Conservation (phyloP, 345 rosid genomes). For the Capsella bursapastoris region DNA sequence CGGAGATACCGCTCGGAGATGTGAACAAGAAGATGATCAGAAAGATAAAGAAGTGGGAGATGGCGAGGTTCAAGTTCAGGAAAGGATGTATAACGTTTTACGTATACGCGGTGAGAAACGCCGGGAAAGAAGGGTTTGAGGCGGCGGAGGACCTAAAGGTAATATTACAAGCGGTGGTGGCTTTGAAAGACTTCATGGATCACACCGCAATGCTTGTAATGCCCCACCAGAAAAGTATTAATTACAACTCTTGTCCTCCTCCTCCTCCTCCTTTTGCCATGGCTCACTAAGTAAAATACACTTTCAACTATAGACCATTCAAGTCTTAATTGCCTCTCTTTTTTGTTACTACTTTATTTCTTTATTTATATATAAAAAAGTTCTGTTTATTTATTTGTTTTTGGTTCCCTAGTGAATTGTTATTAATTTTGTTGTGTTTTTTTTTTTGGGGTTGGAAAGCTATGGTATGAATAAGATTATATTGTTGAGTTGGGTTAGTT, state of each 20-base stretch:
- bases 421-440: slow-evolving; percentile 16
- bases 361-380: not conserved
- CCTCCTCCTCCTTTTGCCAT: slow-evolving; percentile 59
- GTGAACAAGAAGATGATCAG: slow-evolving; percentile 86
- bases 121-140: slow-evolving; percentile 62
- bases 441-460: not conserved
- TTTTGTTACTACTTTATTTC: not conserved
- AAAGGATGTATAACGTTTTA: slow-evolving; percentile 98
- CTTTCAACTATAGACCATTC: not conserved
- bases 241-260: slow-evolving; percentile 47
- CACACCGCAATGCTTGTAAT: slow-evolving; percentile 93
- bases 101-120: slow-evolving; percentile 75
- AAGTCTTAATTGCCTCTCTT: not conserved
- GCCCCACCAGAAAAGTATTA: slow-evolving; percentile 88
- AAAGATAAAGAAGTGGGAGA: slow-evolving; percentile 66
- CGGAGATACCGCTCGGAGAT: slow-evolving; percentile 84
- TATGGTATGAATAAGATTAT: slow-evolving; percentile 26
- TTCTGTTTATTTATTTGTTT: slow-evolving; percentile 25
- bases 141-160: slow-evolving; percentile 80
- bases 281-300: slow-evolving; percentile 61
- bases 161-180: slow-evolving; percentile 81
- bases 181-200: slow-evolving; percentile 94
- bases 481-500: slow-evolving; percentile 14
- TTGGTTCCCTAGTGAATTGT: slow-evolving; percentile 15
- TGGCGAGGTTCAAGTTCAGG: slow-evolving; percentile 94